These are phyloP conservation scores for Gryganskiella cystojenkinii DNA, from an alignment of 192 early-diverging fungal species.

Conservation along the genomic window DNA sequence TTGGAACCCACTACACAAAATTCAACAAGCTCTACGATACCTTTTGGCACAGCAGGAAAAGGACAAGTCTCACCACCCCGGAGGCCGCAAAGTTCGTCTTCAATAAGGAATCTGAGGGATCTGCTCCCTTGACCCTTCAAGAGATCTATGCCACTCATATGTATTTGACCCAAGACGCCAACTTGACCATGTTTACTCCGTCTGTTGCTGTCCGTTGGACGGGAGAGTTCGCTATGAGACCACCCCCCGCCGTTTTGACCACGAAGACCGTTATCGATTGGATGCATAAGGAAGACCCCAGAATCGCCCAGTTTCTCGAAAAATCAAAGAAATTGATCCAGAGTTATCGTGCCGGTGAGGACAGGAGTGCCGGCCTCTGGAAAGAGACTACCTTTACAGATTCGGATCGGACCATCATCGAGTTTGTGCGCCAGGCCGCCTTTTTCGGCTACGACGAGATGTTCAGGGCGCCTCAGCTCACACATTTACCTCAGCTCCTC, in stretches of 20 bases:
- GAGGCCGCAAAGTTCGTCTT: conserved; percentile 55
- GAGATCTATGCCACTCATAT: conserved; percentile 68
- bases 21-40: conserved; percentile 50
- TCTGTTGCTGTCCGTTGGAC: conserved; percentile 58
- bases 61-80: conserved; percentile 12
- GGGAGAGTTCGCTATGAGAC: conserved; percentile 61
- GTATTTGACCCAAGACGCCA: conserved; percentile 62
- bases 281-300: conserved; percentile 58
- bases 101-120: conserved; percentile 19
- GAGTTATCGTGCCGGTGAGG: conserved; percentile 12
- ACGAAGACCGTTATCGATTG: conserved; percentile 58
- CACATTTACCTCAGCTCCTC: conserved; percentile 63
- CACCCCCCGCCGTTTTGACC: conserved; percentile 51
- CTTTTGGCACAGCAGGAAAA: conserved; percentile 42
- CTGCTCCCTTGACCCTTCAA: conserved; percentile 22
- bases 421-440: conserved; percentile 60
- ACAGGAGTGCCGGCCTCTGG: conserved; percentile 22
- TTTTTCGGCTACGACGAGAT: conserved; percentile 51
- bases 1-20: conserved; percentile 45
- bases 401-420: conserved; percentile 65
- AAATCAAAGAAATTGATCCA: conserved; percentile 54
- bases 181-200: conserved; percentile 62
- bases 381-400: conserved; percentile 45
- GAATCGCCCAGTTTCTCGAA: conserved; percentile 60
- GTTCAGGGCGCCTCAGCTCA: conserved; percentile 56